Evolutionary conservation across 441 rosid species (phyloP).

Genomic region (Eutrema salsugineum): DNA sequence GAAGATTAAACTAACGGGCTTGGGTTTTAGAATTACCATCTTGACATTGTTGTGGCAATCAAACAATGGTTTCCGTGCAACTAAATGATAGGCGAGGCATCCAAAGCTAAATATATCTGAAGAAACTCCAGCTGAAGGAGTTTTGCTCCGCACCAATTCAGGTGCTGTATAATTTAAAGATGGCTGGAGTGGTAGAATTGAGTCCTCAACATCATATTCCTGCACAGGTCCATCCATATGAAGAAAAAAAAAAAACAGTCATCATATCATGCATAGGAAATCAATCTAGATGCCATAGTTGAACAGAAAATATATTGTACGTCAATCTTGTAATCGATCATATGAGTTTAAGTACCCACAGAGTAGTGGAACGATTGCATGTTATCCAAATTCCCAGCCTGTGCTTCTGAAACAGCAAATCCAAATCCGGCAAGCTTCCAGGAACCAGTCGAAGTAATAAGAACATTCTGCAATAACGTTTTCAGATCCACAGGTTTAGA

Average conservation of each 20-base stretch:
- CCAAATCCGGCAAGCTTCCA: slow-evolving; percentile 99
- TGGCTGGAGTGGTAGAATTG: slow-evolving; percentile 89
- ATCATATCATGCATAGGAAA: neutral
- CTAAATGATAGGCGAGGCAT: slow-evolving; percentile 86
- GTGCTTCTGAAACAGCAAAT: slow-evolving; percentile 72
- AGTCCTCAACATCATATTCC: slow-evolving; percentile 98
- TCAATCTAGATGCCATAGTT: neutral
- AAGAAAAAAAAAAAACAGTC: neutral
- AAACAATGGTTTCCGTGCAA: slow-evolving; percentile 84
- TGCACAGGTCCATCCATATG: slow-evolving; percentile 30
- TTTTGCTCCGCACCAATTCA: slow-evolving; percentile 76
- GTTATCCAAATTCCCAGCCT: slow-evolving; percentile 53
- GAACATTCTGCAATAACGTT: slow-evolving; percentile 59
- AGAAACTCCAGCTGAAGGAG: slow-evolving; percentile 59
- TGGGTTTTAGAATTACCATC: slow-evolving; percentile 52
- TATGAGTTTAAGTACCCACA: slow-evolving; percentile 46
- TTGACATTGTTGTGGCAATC: slow-evolving; percentile 95
- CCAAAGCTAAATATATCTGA: slow-evolving; percentile 94
- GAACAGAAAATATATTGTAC: neutral
- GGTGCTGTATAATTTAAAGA: slow-evolving; percentile 93
- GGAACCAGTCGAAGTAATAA: slow-evolving; percentile 86
- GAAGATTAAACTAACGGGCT: neutral
- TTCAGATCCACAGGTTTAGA: neutral
- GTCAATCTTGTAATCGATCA: neutral
- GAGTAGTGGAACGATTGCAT: slow-evolving; percentile 79